Evolutionary conservation across 2,329 filamentous ascomycete species (phyloP).

Genomic region (Grosmannia clavigera): DNA sequence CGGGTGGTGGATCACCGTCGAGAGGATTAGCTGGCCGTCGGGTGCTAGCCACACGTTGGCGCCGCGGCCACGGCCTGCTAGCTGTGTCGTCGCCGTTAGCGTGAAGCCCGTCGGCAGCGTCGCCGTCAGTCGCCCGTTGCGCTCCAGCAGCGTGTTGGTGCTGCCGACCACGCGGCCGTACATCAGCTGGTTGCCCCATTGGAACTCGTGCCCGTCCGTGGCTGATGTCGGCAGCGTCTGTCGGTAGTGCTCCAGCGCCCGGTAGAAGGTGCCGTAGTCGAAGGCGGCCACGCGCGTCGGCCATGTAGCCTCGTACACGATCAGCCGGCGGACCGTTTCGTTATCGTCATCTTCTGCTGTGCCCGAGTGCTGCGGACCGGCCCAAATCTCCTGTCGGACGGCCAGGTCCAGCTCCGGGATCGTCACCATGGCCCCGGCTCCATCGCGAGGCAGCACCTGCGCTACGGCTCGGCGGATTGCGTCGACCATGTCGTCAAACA

Average conservation of each 20-base stretch:
- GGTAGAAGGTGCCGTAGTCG: conserved; percentile 69
- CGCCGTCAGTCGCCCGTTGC: conserved; percentile 67
- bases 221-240: conserved; percentile 24
- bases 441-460: neutral
- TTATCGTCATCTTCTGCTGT: conserved; percentile 22
- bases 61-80: conserved; percentile 79
- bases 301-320: conserved; percentile 55
- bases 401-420: conserved; percentile 2
- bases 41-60: conserved; percentile 93
- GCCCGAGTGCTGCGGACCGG: conserved; percentile 7
- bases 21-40: conserved; percentile 75
- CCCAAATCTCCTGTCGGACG: conserved; percentile 10
- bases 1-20: conserved; percentile 74
- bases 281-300: conserved; percentile 75
- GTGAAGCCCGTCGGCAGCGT: conserved; percentile 79
- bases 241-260: conserved; percentile 57
- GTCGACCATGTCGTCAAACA: conserved; percentile 7
- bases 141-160: conserved; percentile 87
- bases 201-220: conserved; percentile 8
- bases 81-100: conserved; percentile 71
- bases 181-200: conserved; percentile 67
- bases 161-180: conserved; percentile 91
- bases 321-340: conserved; percentile 43
- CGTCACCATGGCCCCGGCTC: neutral
- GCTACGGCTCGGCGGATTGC: conserved; percentile 6